Base-by-base conservation (phyloP, 139 green algal genomes). In the Chlamydomonas eustigma region DNA sequence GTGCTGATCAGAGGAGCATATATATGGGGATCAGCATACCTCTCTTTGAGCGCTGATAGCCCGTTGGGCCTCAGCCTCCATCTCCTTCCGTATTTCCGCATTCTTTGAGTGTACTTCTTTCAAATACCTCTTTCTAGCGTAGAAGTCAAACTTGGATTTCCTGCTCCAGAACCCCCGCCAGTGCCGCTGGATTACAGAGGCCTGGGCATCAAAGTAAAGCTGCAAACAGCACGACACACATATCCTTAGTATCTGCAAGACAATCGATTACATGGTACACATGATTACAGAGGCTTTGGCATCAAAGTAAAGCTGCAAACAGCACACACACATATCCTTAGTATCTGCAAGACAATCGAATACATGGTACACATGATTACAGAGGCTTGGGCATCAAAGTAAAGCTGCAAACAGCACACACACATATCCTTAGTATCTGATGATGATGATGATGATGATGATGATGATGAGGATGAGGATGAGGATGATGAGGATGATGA, bases 151-250 rank as follows among this genome's bases (percentile, higher is more conserved):
- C 0, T 91, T 66, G 51, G 86, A 78, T 39, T 86, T 92, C 32
- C 89, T 79, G 73, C 81, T 89, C 73, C 77, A 88, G 73, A 85
- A 89, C 0, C 87, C 87, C 1, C 87, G 84, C 80, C 85, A 93
- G 70, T 81, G 79, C 2, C 74, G 71, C 75, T 93, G 89, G 4
- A 93, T 91, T 4, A 70, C 36, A 5, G 84, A 91, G 0, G 87
- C 89, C 64, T 78, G 81, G 37, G 71, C 51, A 37, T 82, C 35
- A 74, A 93, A 93, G 78, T 91, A 92, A 2, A 72, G 72, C 86
- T 90, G 81, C 73, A 51, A 4, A 31, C 34, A 4, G n/a, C n/a
- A n/a, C n/a, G n/a, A n/a, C n/a, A n/a, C n/a, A n/a, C n/a, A n/a
- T n/a, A n/a, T n/a, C n/a, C n/a, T n/a, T n/a, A n/a, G n/a, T n/a